Percentiles rank a stretch among this genome's conserved stretches.
phyloP scores from a whole-genome alignment of 768 basidiomycete genomes.

The Mycena latifolia region DNA sequence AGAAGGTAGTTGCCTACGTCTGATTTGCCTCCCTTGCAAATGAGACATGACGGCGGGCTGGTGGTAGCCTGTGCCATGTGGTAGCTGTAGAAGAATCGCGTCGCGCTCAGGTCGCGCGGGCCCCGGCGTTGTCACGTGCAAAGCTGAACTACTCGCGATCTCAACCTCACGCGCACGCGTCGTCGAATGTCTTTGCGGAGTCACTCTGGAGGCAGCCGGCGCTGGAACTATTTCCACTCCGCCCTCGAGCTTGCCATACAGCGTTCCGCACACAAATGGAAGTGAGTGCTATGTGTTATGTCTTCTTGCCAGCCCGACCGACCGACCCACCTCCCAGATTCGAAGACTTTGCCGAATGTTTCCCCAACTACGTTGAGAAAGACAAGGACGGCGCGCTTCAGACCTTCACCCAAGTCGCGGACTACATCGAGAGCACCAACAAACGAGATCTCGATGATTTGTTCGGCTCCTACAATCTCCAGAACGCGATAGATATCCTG shows the following conservation, averaged over 20 bases:
- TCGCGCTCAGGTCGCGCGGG: too few species aligned
- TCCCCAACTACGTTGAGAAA: constrained; percentile 74
- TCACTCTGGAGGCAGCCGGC: constrained; percentile 53
- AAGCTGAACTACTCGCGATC: too few species aligned
- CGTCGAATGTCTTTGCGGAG: constrained; percentile 26
- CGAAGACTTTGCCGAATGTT: constrained; percentile 74
- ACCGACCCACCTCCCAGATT: constrained; percentile 49
- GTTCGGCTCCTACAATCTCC: constrained; percentile 76
- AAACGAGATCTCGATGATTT: constrained; percentile 71
- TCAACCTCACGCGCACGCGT: too few species aligned
- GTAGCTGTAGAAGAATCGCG: too few species aligned
- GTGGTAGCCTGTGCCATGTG: too few species aligned
- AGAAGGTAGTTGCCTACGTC: constrained; percentile 6
- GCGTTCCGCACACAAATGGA: constrained; percentile 60
- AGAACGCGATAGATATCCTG: constrained; percentile 77
- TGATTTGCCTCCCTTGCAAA: not conserved
- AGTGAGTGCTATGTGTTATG: constrained; percentile 49
- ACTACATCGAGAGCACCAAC: constrained; percentile 78
- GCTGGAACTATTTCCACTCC: constrained; percentile 69
- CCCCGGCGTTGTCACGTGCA: too few species aligned
- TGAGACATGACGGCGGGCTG: not conserved
- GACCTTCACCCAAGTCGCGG: constrained; percentile 74
- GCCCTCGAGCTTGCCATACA: constrained; percentile 69
- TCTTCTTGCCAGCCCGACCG: not conserved
- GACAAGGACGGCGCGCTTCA: constrained; percentile 72